Conservation (phyloP, 805 yeast genomes). For the Candida multigemmis region DNA sequence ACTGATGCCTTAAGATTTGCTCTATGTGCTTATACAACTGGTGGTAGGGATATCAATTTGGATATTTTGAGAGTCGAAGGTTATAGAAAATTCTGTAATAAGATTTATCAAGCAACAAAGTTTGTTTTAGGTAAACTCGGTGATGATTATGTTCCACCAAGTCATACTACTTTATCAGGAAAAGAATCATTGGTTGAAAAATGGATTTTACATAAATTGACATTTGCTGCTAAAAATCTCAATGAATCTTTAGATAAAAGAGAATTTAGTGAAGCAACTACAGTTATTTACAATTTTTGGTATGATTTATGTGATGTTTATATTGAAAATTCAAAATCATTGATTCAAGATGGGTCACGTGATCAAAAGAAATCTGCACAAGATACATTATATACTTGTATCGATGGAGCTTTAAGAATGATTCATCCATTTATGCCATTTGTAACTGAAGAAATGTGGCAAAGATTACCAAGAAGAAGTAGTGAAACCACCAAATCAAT, state of each 20-base stretch:
- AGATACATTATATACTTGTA: slow-evolving; percentile 87
- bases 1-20: slow-evolving; percentile 98
- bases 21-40: slow-evolving; percentile 95
- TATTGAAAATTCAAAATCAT: slow-evolving; percentile 92
- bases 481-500: slow-evolving; percentile 64
- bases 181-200: slow-evolving; percentile 87
- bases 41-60: slow-evolving; percentile 96
- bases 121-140: slow-evolving; percentile 92
- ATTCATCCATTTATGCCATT: slow-evolving; percentile 99
- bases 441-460: slow-evolving; percentile 98
- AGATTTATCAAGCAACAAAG: slow-evolving; percentile 97
- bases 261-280: slow-evolving; percentile 84
- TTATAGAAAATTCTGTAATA: slow-evolving; percentile 98
- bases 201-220: slow-evolving; percentile 89
- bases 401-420: slow-evolving; percentile 83
- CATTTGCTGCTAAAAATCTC: slow-evolving; percentile 56
- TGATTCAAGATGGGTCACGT: slow-evolving; percentile 85
- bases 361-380: slow-evolving; percentile 83
- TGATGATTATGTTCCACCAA: slow-evolving; percentile 77
- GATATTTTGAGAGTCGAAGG: slow-evolving; percentile 97
- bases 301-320: slow-evolving; percentile 94
- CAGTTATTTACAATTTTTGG: slow-evolving; percentile 90
- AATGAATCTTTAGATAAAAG: slow-evolving; percentile 67
- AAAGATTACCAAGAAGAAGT: slow-evolving; percentile 85
- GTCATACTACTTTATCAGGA: slow-evolving; percentile 53